phyloP scores from a whole-genome alignment of 164 flowering plant species.

The Annona cherimola region DNA sequence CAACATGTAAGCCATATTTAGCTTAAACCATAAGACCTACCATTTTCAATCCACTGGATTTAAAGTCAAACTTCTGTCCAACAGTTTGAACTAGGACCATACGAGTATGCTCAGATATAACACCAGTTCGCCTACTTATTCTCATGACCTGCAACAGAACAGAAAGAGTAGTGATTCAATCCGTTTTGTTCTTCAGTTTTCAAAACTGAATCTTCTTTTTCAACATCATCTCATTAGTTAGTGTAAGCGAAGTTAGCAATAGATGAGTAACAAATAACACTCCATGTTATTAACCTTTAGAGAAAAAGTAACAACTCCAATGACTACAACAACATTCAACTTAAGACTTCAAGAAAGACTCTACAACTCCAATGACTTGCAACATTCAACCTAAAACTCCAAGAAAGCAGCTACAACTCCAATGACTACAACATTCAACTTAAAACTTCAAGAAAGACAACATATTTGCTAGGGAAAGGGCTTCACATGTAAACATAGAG shows the following conservation, averaged over 20 bases:
- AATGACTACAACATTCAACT: no score
- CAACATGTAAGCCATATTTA: neutral
- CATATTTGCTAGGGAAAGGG: no score
- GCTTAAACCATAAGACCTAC: neutral
- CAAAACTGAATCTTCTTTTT: neutral
- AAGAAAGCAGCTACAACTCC: no score
- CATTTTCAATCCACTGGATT: constrained; percentile 17
- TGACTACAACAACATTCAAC: neutral
- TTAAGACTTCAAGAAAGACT: no score
- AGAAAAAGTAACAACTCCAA: neutral
- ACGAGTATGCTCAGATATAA: constrained; percentile 62
- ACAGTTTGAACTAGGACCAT: constrained; percentile 47
- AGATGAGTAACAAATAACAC: neutral
- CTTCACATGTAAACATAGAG: no score
- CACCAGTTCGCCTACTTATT: constrained; percentile 51
- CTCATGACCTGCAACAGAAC: constrained; percentile 43
- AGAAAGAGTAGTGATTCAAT: neutral
- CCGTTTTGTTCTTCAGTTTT: neutral
- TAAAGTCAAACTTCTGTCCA: constrained; percentile 23
- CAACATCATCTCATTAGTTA: neutral
- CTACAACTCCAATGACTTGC: no score
- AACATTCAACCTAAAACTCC: no score
- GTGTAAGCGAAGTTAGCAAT: neutral
- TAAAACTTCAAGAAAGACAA: no score
- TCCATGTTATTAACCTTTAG: neutral